Conservation (phyloP, 73 alveolate species). For the Blepharisma japonicum region DNA sequence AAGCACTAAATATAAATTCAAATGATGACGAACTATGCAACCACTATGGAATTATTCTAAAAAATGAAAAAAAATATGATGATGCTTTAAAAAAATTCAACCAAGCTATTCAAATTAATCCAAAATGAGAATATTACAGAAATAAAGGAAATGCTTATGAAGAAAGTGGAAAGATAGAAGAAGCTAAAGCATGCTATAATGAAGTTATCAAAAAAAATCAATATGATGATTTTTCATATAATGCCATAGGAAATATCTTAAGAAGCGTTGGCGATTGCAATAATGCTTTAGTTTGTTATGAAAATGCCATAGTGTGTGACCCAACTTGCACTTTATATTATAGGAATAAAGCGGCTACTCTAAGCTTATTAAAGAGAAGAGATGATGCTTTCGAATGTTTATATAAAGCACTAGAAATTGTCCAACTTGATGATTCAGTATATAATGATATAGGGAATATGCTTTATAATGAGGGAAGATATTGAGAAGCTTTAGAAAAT, state of each 20-base stretch:
- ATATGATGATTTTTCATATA: slow-evolving; percentile 21
- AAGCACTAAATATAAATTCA: not conserved
- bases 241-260: too few species aligned
- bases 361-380: not conserved
- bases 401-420: not conserved
- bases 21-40: not conserved
- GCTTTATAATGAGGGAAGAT: too few species aligned
- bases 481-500: too few species aligned
- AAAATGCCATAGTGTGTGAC: too few species aligned
- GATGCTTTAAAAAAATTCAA: not conserved
- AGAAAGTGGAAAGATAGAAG: slow-evolving; percentile 30
- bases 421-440: too few species aligned
- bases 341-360: slow-evolving; percentile 2
- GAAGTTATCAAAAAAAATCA: slow-evolving; percentile 41
- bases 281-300: too few species aligned
- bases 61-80: not conserved
- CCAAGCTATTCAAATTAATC: not conserved
- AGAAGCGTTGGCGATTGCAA: too few species aligned
- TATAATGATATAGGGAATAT: too few species aligned
- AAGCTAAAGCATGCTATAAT: slow-evolving; percentile 41
- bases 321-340: not conserved
- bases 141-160: slow-evolving; percentile 40
- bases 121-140: not conserved
- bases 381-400: slow-evolving; percentile 3
- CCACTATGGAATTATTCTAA: not conserved